Evolutionary conservation across 805 yeast genomes (phyloP).

Genomic region (Metschnikowia gelsemii): DNA sequence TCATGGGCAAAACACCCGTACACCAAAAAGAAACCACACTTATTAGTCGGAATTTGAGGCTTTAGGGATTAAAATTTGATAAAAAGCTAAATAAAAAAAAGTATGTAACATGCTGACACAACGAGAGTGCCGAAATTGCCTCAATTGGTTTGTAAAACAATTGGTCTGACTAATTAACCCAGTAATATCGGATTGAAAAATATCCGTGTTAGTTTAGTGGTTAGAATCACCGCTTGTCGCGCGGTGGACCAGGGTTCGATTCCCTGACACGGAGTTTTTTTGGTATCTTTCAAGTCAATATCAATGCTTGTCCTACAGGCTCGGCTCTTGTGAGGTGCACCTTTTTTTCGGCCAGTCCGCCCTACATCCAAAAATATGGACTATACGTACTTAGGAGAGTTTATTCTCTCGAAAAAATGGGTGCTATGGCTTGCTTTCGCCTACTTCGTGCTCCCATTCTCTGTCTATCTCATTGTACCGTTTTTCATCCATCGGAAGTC

Average conservation of each 20-base stretch:
- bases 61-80: too few species aligned
- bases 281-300: too few species aligned
- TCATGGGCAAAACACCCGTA: conserved; percentile 8
- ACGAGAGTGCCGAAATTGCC: too few species aligned
- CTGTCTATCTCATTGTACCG: conserved; percentile 44
- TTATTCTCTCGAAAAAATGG: conserved; percentile 26
- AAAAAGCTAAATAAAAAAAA: too few species aligned
- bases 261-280: conserved; percentile 23
- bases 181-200: not conserved
- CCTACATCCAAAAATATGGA: conserved; percentile 3
- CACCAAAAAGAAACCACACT: too few species aligned
- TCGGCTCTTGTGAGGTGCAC: not conserved
- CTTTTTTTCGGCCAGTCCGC: not conserved
- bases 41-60: too few species aligned
- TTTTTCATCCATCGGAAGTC: conserved; percentile 26
- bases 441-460: conserved; percentile 47
- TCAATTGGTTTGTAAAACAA: too few species aligned
- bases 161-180: too few species aligned
- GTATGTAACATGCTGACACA: too few species aligned
- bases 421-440: conserved; percentile 45
- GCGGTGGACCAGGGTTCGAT: conserved; percentile 26
- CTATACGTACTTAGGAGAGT: conserved; percentile 8
- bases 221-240: conserved; percentile 27
- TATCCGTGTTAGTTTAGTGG: conserved; percentile 24
- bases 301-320: not conserved